Evolutionary conservation across 345 rosid genomes (phyloP).

Genomic region (Kernera saxatilis): DNA sequence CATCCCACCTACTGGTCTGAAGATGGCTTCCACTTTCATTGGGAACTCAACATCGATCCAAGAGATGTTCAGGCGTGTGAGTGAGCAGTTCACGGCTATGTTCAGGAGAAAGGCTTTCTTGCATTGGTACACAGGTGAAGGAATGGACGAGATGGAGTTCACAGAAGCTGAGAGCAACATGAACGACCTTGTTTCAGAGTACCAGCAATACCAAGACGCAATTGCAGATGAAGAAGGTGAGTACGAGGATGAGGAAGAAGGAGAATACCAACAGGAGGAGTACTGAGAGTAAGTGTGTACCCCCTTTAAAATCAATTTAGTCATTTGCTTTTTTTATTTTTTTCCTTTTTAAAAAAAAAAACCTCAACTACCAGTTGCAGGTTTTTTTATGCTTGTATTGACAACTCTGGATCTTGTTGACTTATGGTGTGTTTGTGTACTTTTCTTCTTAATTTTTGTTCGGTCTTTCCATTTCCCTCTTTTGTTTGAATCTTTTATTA

Average conservation of each 20-base stretch:
- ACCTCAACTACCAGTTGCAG: conserved; percentile 26
- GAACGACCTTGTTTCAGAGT: conserved; percentile 88
- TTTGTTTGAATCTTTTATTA: neutral
- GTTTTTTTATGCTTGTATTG: conserved; percentile 16
- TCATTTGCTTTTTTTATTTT: neutral
- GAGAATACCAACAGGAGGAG: conserved; percentile 25
- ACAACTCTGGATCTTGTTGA: neutral
- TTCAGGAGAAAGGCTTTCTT: conserved; percentile 34
- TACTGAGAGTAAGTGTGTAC: conserved; percentile 22
- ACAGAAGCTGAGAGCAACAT: conserved; percentile 90
- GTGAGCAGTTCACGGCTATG: conserved; percentile 33
- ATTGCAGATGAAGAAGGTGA: conserved; percentile 56
- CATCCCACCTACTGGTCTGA: conserved; percentile 63
- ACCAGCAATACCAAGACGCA: conserved; percentile 87
- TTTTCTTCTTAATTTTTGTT: neutral
- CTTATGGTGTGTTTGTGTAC: too few species aligned
- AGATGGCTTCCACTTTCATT: conserved; percentile 75
- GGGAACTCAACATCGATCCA: conserved; percentile 68
- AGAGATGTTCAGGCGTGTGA: conserved; percentile 32
- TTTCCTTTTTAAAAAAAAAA: neutral
- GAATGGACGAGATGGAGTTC: conserved; percentile 97
- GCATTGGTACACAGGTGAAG: conserved; percentile 91
- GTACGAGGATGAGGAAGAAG: conserved; percentile 53
- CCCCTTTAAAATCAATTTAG: neutral
- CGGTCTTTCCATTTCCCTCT: neutral